phyloP scores from a whole-genome alignment of 1,284 basidiomycete species.

The Ustilago shanxiensis region DNA sequence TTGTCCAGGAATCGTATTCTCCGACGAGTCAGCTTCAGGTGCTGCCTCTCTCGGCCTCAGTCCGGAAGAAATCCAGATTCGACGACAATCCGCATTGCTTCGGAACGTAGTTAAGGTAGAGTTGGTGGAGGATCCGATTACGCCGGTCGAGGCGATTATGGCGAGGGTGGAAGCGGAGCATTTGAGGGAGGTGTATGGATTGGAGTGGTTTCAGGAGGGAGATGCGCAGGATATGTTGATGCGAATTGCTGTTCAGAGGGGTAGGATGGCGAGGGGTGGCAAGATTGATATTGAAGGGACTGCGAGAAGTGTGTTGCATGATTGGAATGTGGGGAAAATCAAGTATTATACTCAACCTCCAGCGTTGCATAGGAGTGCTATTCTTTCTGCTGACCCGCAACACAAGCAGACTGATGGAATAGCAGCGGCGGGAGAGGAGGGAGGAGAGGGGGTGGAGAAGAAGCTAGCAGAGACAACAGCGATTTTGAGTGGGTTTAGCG shows the following conservation, averaged over 20 bases:
- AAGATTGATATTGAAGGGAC: conserved; percentile 87
- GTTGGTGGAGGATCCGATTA: conserved; percentile 88
- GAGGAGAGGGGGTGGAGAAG: neutral
- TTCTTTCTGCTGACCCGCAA: conserved; percentile 16
- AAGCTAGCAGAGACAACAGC: conserved; percentile 35
- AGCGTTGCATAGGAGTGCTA: conserved; percentile 35
- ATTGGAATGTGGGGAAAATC: conserved; percentile 98
- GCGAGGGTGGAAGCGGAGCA: conserved; percentile 54
- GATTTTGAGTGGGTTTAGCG: conserved; percentile 57
- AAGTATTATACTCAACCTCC: conserved; percentile 88
- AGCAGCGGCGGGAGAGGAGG: neutral
- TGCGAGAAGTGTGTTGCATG: conserved; percentile 85
- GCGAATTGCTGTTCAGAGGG: conserved; percentile 87
- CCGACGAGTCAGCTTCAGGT: conserved; percentile 62
- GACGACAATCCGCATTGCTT: conserved; percentile 71
- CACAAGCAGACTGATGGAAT: conserved; percentile 8
- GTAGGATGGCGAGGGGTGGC: conserved; percentile 76
- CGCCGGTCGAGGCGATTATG: conserved; percentile 71
- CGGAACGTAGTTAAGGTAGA: conserved; percentile 94
- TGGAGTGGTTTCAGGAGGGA: conserved; percentile 71
- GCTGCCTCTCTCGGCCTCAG: conserved; percentile 73
- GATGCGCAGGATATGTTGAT: conserved; percentile 85
- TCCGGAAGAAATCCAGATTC: conserved; percentile 70
- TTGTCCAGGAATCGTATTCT: conserved; percentile 88
- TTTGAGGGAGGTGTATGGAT: conserved; percentile 57